Percentiles rank a stretch among this genome's conserved stretches.
These are phyloP conservation scores for Penicillium janthinellum DNA, from an alignment of 2,329 filamentous ascomycete species.

Conservation along the genomic window DNA sequence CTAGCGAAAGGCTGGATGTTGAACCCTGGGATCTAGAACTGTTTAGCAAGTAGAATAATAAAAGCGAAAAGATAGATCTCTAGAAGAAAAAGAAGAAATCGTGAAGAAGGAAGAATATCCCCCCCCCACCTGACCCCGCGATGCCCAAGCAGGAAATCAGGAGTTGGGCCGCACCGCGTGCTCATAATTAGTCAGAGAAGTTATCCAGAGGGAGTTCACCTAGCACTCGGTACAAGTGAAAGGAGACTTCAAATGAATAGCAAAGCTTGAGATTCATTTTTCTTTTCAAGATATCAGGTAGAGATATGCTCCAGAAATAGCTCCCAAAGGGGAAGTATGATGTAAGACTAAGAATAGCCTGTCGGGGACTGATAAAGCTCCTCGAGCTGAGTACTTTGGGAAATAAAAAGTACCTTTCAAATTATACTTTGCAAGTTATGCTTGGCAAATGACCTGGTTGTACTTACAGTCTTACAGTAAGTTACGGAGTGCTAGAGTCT, in stretches of 20 bases:
- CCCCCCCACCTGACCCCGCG: conserved; percentile 5
- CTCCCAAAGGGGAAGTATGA: neutral
- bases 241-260: neutral
- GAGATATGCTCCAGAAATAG: neutral
- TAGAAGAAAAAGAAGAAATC: neutral
- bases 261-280: neutral
- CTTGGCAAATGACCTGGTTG: neutral
- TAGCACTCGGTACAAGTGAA: too few species aligned
- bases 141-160: conserved; percentile 17
- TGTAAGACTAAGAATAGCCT: neutral
- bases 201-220: too few species aligned
- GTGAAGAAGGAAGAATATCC: neutral
- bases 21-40: neutral
- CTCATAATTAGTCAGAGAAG: conserved; percentile 1
- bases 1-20: neutral
- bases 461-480: too few species aligned
- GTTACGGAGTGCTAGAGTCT: too few species aligned
- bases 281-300: neutral
- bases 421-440: neutral
- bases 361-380: neutral
- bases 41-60: neutral
- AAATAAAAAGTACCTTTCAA: neutral
- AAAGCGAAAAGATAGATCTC: neutral
- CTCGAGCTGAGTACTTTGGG: neutral
- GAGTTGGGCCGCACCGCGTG: conserved; percentile 24